These are phyloP conservation scores for Fusarium abutilonis DNA, from an alignment of 2,329 filamentous ascomycete species.

Conservation along the genomic window DNA sequence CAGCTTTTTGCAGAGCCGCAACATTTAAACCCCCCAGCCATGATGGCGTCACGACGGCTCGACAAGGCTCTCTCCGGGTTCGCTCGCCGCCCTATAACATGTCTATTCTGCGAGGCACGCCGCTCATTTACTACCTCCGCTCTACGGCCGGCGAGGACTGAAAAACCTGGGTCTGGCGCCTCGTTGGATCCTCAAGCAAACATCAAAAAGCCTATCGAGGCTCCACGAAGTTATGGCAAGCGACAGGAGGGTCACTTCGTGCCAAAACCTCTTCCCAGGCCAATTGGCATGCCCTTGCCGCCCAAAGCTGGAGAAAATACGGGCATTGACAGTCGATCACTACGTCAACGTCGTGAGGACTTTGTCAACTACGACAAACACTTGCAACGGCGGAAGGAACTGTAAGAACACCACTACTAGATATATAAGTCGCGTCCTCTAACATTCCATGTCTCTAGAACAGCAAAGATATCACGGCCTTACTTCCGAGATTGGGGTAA, in stretches of 20 bases:
- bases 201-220: slow-evolving; percentile 62
- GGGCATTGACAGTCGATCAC: slow-evolving; percentile 74
- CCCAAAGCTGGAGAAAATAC: slow-evolving; percentile 84
- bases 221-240: slow-evolving; percentile 69
- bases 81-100: slow-evolving; percentile 52
- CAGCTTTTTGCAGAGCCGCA: slow-evolving; percentile 24
- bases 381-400: slow-evolving; percentile 75
- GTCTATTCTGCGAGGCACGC: slow-evolving; percentile 63
- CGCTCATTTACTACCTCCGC: slow-evolving; percentile 59
- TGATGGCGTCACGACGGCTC: slow-evolving; percentile 50
- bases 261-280: slow-evolving; percentile 70
- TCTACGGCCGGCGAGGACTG: slow-evolving; percentile 42
- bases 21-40: slow-evolving; percentile 16
- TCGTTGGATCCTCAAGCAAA: slow-evolving; percentile 52
- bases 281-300: slow-evolving; percentile 82
- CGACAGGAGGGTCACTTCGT: slow-evolving; percentile 62
- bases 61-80: slow-evolving; percentile 45
- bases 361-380: slow-evolving; percentile 89
- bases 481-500: slow-evolving; percentile 98
- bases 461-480: slow-evolving; percentile 79
- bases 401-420: slow-evolving; percentile 62
- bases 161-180: slow-evolving; percentile 51
- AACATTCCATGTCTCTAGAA: slow-evolving; percentile 56
- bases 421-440: neutral
- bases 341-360: slow-evolving; percentile 77